Evolutionary conservation across 2,329 filamentous ascomycete species (phyloP).

Genomic region (Plenodomus tracheiphilus): DNA sequence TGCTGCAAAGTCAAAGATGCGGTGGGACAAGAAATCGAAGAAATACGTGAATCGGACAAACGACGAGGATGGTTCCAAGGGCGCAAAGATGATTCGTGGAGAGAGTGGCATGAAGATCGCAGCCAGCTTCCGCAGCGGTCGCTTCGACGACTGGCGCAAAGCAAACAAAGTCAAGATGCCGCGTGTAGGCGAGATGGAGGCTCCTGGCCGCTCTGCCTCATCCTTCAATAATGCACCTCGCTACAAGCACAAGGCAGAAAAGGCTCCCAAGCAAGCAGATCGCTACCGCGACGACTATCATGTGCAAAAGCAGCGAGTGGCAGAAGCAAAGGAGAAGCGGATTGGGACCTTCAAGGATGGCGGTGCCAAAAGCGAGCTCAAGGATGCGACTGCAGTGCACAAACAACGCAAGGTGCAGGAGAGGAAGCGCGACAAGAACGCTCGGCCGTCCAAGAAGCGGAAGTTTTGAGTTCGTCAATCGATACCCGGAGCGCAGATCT

Average conservation of each 20-base stretch:
- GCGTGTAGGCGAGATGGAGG: conserved; percentile 79
- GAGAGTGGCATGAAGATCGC: conserved; percentile 97
- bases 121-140: conserved; percentile 86
- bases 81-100: conserved; percentile 74
- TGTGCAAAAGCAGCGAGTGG: conserved; percentile 84
- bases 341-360: conserved; percentile 74
- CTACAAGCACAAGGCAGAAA: conserved; percentile 85
- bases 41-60: conserved; percentile 93
- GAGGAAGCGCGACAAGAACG: conserved; percentile 83
- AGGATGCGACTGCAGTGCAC: conserved; percentile 79
- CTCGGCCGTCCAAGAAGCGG: conserved; percentile 70
- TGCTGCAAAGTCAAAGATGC: conserved; percentile 73
- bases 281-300: conserved; percentile 90
- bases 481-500: conserved; percentile 9
- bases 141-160: conserved; percentile 91
- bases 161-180: conserved; percentile 81
- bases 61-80: conserved; percentile 88
- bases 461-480: conserved; percentile 38
- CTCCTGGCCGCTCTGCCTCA: conserved; percentile 28
- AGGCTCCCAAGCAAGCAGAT: conserved; percentile 91
- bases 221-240: conserved; percentile 51
- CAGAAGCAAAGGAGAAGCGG: conserved; percentile 83
- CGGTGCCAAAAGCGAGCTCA: conserved; percentile 75
- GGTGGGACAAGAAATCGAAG: conserved; percentile 96
- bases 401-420: conserved; percentile 80